Evolutionary conservation across 2,329 filamentous ascomycete genomes (phyloP).

Genomic region (Samsoniella hepiali): DNA sequence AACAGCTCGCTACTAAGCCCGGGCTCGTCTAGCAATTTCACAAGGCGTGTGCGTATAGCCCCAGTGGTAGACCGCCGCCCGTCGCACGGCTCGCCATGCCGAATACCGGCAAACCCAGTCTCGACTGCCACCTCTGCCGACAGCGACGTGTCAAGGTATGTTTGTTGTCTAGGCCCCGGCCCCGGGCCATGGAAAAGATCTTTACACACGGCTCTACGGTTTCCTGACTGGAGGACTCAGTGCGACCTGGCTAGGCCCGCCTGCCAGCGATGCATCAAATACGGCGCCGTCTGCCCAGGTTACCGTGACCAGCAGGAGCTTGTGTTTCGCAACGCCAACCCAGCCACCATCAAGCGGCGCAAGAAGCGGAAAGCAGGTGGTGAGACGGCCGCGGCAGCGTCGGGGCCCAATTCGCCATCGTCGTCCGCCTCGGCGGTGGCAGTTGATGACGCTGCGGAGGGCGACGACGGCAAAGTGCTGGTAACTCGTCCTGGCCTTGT

Average conservation of each 20-base stretch:
- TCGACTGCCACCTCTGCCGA: slow-evolving; percentile 41
- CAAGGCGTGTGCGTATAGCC: too few relatives aligned
- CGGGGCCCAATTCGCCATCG: background rate
- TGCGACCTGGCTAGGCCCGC: slow-evolving; percentile 39
- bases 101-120: slow-evolving; percentile 40
- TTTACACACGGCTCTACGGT: too few relatives aligned
- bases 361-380: slow-evolving; percentile 29
- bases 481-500: background rate
- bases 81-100: slow-evolving; percentile 30
- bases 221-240: slow-evolving; percentile 25
- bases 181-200: too few relatives aligned
- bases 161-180: slow-evolving; percentile 1
- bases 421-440: background rate
- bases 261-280: slow-evolving; percentile 41
- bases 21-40: too few relatives aligned
- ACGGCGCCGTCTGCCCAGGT: slow-evolving; percentile 38
- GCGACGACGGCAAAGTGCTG: background rate
- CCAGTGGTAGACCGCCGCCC: too few relatives aligned
- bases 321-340: slow-evolving; percentile 37
- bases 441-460: background rate
- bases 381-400: background rate
- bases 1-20: too few relatives aligned
- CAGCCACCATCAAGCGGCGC: slow-evolving; percentile 18
- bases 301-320: slow-evolving; percentile 40
- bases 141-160: slow-evolving; percentile 40